phyloP scores from a whole-genome alignment of 2,329 filamentous ascomycete genomes.

The Colletotrichum nymphaeae region DNA sequence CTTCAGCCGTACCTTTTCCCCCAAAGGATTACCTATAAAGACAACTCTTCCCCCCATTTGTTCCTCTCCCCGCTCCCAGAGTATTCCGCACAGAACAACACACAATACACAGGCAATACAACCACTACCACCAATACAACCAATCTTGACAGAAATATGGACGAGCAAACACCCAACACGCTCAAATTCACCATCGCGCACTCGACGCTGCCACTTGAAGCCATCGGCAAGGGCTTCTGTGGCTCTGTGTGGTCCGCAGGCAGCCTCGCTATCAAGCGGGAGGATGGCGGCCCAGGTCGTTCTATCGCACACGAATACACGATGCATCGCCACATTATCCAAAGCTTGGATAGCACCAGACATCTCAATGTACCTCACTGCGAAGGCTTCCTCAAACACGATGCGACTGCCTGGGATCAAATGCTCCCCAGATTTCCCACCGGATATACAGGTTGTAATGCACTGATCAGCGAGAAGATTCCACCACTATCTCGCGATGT shows the following conservation, averaged over 20 bases:
- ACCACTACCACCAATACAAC: not conserved
- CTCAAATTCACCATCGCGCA: not conserved
- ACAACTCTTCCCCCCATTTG: not conserved
- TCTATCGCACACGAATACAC: slow-evolving; percentile 35
- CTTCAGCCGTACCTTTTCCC: not conserved
- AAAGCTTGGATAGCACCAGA: not conserved
- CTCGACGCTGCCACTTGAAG: not conserved
- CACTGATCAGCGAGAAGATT: slow-evolving; percentile 45
- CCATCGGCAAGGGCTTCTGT: slow-evolving; percentile 22
- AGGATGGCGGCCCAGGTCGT: slow-evolving; percentile 34
- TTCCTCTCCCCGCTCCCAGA: not conserved
- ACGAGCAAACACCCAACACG: not conserved
- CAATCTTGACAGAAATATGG: not conserved
- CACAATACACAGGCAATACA: not conserved
- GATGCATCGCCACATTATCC: slow-evolving; percentile 24
- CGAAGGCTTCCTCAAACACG: not conserved
- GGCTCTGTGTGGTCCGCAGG: slow-evolving; percentile 24
- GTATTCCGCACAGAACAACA: not conserved
- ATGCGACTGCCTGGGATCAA: slow-evolving; percentile 26
- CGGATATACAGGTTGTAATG: slow-evolving; percentile 39
- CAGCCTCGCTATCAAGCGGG: slow-evolving; percentile 32
- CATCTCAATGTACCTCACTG: slow-evolving; percentile 4
- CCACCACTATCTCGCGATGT: slow-evolving; percentile 33
- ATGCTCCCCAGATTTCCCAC: slow-evolving; percentile 39
- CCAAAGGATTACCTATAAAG: not conserved